phyloP scores from a whole-genome alignment of 768 basidiomycete species.

The Collybia sp. region DNA sequence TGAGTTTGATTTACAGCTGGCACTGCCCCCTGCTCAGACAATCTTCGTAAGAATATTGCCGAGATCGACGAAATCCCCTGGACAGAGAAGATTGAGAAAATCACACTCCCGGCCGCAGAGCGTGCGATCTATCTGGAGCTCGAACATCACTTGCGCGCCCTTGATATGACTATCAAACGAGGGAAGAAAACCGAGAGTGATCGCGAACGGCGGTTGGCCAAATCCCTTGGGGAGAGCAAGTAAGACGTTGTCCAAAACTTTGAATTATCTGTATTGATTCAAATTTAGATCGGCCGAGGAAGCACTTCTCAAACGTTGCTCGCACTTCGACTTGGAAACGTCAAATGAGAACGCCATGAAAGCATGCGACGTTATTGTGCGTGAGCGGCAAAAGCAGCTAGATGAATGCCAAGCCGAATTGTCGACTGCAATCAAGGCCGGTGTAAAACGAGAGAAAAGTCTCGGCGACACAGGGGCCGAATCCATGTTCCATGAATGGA shows the following conservation, averaged over 20 bases:
- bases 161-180: constrained; percentile 79
- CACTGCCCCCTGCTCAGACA: constrained; percentile 5
- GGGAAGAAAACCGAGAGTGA: constrained; percentile 73
- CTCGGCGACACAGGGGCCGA: constrained; percentile 61
- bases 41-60: constrained; percentile 69
- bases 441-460: constrained; percentile 63
- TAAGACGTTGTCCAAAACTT: constrained; percentile 31
- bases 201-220: constrained; percentile 81
- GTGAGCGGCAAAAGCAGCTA: constrained; percentile 75
- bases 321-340: constrained; percentile 86
- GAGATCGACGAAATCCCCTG: constrained; percentile 96
- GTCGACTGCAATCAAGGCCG: constrained; percentile 56
- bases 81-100: constrained; percentile 52
- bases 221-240: constrained; percentile 88
- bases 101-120: constrained; percentile 86
- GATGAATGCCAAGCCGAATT: constrained; percentile 77
- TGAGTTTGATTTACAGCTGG: constrained; percentile 22
- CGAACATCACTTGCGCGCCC: constrained; percentile 85
- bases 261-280: constrained; percentile 2
- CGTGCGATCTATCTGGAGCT: constrained; percentile 93
- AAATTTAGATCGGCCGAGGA: constrained; percentile 75
- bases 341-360: constrained; percentile 76
- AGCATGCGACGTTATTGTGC: constrained; percentile 89
- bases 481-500: constrained; percentile 77
- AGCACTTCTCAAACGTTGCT: constrained; percentile 91